A percentile compares a stretch with the other conserved stretches of the same genome.
Evolutionary conservation across 106 monocot species (phyloP).

Genomic region (Acorus calamus): DNA sequence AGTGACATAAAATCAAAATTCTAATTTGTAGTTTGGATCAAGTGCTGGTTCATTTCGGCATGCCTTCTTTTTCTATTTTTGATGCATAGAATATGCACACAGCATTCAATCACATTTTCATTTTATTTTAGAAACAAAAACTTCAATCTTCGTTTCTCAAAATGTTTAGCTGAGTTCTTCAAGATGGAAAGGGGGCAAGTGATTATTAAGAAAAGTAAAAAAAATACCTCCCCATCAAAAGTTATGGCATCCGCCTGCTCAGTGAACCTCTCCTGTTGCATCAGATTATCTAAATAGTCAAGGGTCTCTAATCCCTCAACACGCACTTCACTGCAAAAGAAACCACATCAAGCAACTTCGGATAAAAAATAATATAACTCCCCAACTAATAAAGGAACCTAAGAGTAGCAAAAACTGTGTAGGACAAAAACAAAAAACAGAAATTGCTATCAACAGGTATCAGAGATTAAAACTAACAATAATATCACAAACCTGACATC

Average conservation of each 20-base stretch:
- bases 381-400: not conserved
- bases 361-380: conserved; percentile 2
- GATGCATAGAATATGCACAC: not conserved
- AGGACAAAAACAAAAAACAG: no score
- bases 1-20: no score
- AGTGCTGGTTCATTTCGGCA: no score
- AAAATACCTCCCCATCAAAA: conserved; percentile 52
- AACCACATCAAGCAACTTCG: not conserved
- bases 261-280: conserved; percentile 34
- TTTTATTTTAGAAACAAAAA: no score
- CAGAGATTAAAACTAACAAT: not conserved
- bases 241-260: conserved; percentile 66
- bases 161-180: no score
- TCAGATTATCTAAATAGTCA: conserved; percentile 66
- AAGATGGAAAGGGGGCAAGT: not conserved
- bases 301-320: conserved; percentile 67
- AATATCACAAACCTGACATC: conserved; percentile 48
- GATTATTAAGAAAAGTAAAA: not conserved
- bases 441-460: no score
- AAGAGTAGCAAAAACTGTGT: no score
- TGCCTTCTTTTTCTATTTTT: not conserved
- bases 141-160: no score
- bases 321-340: conserved; percentile 50
- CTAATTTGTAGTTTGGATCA: no score
- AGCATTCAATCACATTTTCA: not conserved